Evolutionary conservation across 1,284 basidiomycete species (phyloP).

Genomic region (Ceratorhiza oryzae-sativae): DNA sequence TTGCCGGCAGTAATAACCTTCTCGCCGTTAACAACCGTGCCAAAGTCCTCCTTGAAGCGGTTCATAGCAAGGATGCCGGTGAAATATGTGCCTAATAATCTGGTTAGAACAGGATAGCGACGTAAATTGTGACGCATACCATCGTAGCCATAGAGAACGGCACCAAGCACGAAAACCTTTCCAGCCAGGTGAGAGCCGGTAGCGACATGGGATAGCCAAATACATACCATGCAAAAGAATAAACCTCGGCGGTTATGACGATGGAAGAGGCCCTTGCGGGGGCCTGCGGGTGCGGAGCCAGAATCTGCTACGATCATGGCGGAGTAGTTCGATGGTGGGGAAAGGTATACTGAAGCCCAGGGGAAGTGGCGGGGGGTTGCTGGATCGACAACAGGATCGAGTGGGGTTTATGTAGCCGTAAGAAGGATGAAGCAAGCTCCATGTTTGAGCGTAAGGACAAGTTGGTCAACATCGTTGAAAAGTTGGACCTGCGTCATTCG

Average conservation of each 20-base stretch:
- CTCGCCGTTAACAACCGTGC: slow-evolving; percentile 43
- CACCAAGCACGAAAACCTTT: slow-evolving; percentile 44
- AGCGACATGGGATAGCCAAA: neutral
- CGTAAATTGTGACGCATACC: neutral
- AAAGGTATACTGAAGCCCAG: neutral
- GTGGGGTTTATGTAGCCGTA: neutral
- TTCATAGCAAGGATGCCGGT: slow-evolving; percentile 52
- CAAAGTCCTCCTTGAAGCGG: slow-evolving; percentile 46
- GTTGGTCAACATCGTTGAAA: neutral
- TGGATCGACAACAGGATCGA: neutral
- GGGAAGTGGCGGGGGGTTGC: neutral
- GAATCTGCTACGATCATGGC: slow-evolving; percentile 29
- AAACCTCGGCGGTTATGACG: slow-evolving; percentile 49
- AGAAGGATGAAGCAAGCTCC: neutral
- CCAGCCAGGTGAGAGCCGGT: neutral
- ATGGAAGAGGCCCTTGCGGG: slow-evolving; percentile 45
- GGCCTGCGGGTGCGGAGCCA: slow-evolving; percentile 1
- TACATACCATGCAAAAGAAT: slow-evolving; percentile 49
- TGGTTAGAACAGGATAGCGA: neutral
- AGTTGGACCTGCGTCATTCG: neutral
- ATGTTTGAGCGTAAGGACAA: neutral
- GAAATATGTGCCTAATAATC: slow-evolving; percentile 49
- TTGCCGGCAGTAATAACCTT: slow-evolving; percentile 46
- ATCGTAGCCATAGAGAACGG: slow-evolving; percentile 52
- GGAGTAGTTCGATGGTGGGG: neutral